Conservation (phyloP, 176 grass and related monocot species). For the Eragrostis nindensis region DNA sequence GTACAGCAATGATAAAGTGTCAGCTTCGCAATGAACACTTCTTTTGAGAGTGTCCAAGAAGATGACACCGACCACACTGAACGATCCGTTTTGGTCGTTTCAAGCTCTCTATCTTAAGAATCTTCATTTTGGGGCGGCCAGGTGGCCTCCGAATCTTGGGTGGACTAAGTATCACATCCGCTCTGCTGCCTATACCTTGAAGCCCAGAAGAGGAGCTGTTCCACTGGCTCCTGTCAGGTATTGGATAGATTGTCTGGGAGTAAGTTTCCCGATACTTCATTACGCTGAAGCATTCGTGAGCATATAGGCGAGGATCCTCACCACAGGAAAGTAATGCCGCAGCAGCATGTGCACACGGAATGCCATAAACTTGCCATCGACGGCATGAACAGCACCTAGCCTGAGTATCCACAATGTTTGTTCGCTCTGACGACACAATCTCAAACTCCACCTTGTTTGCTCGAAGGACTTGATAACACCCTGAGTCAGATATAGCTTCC, state of each 20-base stretch:
- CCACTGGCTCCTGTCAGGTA: conserved; percentile 81
- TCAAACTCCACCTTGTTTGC: conserved; percentile 99
- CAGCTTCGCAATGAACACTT: conserved; percentile 75
- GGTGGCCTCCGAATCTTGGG: conserved; percentile 84
- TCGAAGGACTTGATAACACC: conserved; percentile 94
- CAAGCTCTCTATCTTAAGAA: conserved; percentile 90
- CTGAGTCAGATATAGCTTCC: conserved; percentile 79
- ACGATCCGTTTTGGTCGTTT: conserved; percentile 90
- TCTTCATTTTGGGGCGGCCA: conserved; percentile 98
- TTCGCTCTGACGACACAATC: conserved; percentile 91
- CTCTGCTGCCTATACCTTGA: conserved; percentile 49
- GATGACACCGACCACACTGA: conserved; percentile 88
- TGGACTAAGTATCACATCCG: conserved; percentile 65
- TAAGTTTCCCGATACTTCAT: conserved; percentile 83
- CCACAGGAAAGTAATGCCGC: conserved; percentile 91
- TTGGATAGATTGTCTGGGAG: conserved; percentile 71
- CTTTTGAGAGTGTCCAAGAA: conserved; percentile 97
- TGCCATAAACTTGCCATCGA: conserved; percentile 94
- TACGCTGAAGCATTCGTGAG: conserved; percentile 82
- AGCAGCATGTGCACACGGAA: conserved; percentile 91
- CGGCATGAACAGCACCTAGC: conserved; percentile 77
- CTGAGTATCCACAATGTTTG: conserved; percentile 97
- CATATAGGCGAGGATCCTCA: conserved; percentile 75
- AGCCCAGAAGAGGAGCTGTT: conserved; percentile 42
- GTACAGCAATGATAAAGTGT: conserved; percentile 30